These are phyloP conservation scores for Capsella rubella DNA, from an alignment of 441 rosid genomes.

Conservation along the genomic window DNA sequence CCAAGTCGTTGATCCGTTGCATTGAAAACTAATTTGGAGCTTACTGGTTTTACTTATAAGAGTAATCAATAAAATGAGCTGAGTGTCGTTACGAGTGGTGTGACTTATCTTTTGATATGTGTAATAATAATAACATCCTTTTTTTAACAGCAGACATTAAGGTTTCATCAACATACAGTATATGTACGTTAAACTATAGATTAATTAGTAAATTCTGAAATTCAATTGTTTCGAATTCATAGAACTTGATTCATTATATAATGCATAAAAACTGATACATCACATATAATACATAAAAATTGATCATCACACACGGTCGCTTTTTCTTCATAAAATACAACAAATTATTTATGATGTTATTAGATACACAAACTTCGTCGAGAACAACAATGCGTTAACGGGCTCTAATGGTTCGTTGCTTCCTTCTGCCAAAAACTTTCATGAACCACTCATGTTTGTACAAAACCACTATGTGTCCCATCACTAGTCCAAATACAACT, in stretches of 20 bases:
- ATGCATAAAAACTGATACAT: no score
- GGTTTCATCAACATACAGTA: no score
- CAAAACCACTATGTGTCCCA: not conserved
- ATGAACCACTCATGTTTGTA: conserved; percentile 8
- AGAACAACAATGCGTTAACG: not conserved
- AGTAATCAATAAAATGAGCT: conserved; percentile 27
- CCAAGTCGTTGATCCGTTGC: conserved; percentile 65
- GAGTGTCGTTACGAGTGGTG: conserved; percentile 7
- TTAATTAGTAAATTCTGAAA: no score
- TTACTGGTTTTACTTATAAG: conserved; percentile 1
- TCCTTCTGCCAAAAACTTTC: not conserved
- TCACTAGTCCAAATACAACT: not conserved
- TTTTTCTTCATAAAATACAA: not conserved
- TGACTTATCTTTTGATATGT: not conserved
- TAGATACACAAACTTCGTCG: not conserved
- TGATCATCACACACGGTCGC: not conserved
- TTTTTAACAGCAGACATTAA: no score
- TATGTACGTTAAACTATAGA: no score
- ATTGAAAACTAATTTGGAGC: conserved; percentile 12
- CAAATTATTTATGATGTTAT: not conserved
- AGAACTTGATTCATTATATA: no score
- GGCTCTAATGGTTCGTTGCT: not conserved
- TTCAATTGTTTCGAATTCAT: no score
- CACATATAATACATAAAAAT: no score
- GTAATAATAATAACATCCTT: not conserved